A percentile compares a stretch with the other conserved stretches of the same genome.
These are phyloP conservation scores for Solanum chiquidenum DNA, from an alignment of 257 asterid genomes.

Conservation along the genomic window DNA sequence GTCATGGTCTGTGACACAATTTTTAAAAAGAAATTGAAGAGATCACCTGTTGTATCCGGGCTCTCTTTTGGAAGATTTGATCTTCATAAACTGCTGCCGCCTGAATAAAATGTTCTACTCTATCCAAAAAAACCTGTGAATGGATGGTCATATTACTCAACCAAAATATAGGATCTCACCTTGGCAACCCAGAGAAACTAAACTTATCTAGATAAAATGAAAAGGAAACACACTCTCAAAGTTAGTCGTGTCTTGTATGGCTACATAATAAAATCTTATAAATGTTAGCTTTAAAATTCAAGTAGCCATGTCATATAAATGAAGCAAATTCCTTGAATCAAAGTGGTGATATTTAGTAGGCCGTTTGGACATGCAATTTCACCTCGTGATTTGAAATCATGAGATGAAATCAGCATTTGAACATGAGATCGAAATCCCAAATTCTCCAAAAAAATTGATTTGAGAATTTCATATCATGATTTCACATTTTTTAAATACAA, in stretches of 20 bases:
- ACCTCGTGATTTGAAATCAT: neutral
- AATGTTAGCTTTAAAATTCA: neutral
- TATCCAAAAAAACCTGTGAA: conserved; percentile 70
- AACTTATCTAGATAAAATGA: neutral
- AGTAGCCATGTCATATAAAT: neutral
- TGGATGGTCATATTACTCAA: neutral
- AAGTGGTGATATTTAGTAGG: neutral
- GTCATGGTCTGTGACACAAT: neutral
- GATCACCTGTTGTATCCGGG: conserved; percentile 77
- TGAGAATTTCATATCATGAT: neutral
- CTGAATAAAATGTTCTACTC: conserved; percentile 83
- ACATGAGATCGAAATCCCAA: neutral
- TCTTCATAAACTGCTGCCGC: conserved; percentile 80
- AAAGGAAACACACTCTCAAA: neutral
- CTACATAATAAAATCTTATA: neutral
- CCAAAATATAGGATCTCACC: neutral
- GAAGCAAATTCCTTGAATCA: neutral
- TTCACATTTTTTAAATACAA: neutral
- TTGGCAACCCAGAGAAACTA: neutral
- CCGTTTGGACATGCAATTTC: neutral
- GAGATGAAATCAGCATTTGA: neutral
- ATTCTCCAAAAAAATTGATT: neutral
- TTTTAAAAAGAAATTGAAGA: neutral
- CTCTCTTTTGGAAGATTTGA: conserved; percentile 75
- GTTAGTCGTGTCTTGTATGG: neutral